A percentile compares a stretch with the other conserved stretches of the same genome.
These are phyloP conservation scores for Piper longum DNA, from an alignment of 164 flowering plant genomes.

Conservation along the genomic window DNA sequence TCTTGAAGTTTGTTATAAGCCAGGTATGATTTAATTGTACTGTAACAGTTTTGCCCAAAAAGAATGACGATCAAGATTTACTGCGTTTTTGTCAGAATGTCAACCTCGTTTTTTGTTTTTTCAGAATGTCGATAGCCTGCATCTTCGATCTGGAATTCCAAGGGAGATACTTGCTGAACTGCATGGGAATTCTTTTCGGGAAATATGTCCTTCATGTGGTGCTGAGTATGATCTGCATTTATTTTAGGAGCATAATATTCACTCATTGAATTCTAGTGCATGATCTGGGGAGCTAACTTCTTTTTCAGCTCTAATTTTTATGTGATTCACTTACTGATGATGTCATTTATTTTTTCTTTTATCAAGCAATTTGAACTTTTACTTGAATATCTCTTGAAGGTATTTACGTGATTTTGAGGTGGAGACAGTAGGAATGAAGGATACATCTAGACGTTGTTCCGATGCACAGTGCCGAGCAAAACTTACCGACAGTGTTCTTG, in stretches of 20 bases:
- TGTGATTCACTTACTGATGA: background rate
- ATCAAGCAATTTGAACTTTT: background rate
- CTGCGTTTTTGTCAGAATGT: too few species aligned
- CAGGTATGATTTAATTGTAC: slow-evolving; percentile 35
- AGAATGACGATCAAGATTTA: too few species aligned
- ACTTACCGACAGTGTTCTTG: slow-evolving; percentile 91
- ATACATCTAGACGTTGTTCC: slow-evolving; percentile 76
- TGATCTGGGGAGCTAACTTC: background rate
- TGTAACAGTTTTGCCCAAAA: background rate
- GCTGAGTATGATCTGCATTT: slow-evolving; percentile 48
- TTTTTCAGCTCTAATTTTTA: background rate
- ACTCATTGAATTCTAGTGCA: background rate
- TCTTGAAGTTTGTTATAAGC: slow-evolving; percentile 76
- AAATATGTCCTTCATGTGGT: slow-evolving; percentile 77
- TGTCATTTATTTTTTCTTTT: background rate
- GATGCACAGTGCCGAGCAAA: slow-evolving; percentile 45
- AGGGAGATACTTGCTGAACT: slow-evolving; percentile 88
- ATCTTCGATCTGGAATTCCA: slow-evolving; percentile 93
- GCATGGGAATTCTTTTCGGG: slow-evolving; percentile 97
- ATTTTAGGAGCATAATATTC: background rate
- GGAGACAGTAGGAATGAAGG: slow-evolving; percentile 94
- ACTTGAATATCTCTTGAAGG: slow-evolving; percentile 21
- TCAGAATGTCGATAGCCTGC: slow-evolving; percentile 95
- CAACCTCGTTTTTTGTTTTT: slow-evolving; percentile 2
- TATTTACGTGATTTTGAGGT: slow-evolving; percentile 93